These are phyloP conservation scores for Colletotrichum sp. DNA, from an alignment of 2,329 filamentous ascomycete genomes.

Conservation along the genomic window DNA sequence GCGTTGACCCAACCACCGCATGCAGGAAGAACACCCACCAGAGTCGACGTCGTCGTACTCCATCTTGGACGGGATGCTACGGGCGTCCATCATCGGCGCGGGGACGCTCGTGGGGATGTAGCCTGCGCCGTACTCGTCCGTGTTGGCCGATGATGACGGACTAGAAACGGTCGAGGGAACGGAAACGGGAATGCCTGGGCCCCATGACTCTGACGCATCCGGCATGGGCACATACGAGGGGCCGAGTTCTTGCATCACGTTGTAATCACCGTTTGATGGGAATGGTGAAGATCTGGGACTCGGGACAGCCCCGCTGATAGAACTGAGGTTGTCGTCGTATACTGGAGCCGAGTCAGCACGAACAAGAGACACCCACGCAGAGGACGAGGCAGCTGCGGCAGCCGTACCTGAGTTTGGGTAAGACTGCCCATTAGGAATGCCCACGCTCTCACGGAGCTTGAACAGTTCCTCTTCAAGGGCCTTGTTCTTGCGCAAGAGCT, in stretches of 20 bases:
- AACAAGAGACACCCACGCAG: slow-evolving; percentile 17
- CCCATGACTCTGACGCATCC: slow-evolving; percentile 52
- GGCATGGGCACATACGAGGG: slow-evolving; percentile 43
- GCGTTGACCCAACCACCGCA: slow-evolving; percentile 19
- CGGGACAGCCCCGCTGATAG: slow-evolving; percentile 42
- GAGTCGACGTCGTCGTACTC: slow-evolving; percentile 40
- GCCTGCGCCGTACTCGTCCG: slow-evolving; percentile 50
- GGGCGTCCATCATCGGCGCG: slow-evolving; percentile 43
- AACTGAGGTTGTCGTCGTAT: slow-evolving; percentile 46
- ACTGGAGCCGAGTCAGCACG: slow-evolving; percentile 31
- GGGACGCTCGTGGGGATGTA: slow-evolving; percentile 58
- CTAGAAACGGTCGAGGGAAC: slow-evolving; percentile 56
- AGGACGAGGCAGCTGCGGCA: slow-evolving; percentile 19
- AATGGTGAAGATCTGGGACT: slow-evolving; percentile 52
- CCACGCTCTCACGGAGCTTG: slow-evolving; percentile 49
- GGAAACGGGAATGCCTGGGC: slow-evolving; percentile 45
- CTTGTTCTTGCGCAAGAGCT: slow-evolving; percentile 56
- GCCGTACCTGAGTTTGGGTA: slow-evolving; percentile 47
- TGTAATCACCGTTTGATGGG: slow-evolving; percentile 47
- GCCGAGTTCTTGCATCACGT: slow-evolving; percentile 45
- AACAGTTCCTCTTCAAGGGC: slow-evolving; percentile 58
- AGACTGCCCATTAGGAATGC: slow-evolving; percentile 44
- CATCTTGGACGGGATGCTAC: slow-evolving; percentile 40
- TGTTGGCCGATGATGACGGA: slow-evolving; percentile 52
- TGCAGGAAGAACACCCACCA: slow-evolving; percentile 15